Conservation (phyloP, 1,284 basidiomycete genomes). For the Butyriboletus appendiculatus region DNA sequence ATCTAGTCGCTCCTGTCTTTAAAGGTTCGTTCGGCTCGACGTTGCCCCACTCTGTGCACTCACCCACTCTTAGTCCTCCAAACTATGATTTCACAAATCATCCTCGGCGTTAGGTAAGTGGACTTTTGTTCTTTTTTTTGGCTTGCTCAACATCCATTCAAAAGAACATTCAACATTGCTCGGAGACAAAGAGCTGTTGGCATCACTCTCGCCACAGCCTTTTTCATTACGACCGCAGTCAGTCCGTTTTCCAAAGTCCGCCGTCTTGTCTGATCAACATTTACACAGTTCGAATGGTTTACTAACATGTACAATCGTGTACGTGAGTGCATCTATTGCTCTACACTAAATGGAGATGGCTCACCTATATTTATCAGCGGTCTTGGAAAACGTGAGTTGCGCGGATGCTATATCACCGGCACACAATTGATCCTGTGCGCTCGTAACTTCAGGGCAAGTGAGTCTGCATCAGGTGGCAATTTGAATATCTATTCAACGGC, state of each 20-base stretch:
- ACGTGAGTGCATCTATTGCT: slow-evolving; percentile 20
- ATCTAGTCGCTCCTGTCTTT: slow-evolving; percentile 32
- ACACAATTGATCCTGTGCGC: slow-evolving; percentile 6
- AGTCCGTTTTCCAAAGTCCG: not conserved
- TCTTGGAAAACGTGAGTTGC: slow-evolving; percentile 21
- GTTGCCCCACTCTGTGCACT: not conserved
- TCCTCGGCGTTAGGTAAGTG: slow-evolving; percentile 33
- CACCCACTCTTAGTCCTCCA: slow-evolving; percentile 26
- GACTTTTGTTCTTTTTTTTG: not conserved
- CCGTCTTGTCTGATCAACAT: not conserved
- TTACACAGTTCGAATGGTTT: slow-evolving; percentile 33
- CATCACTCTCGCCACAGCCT: slow-evolving; percentile 15
- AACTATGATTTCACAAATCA: slow-evolving; percentile 38
- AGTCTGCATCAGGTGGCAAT: not conserved
- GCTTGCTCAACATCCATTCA: not conserved
- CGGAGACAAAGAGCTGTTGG: slow-evolving; percentile 27
- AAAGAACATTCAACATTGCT: slow-evolving; percentile 37
- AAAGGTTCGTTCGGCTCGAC: slow-evolving; percentile 31
- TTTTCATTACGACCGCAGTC: slow-evolving; percentile 24
- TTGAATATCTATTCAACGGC: not conserved
- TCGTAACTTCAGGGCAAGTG: slow-evolving; percentile 28
- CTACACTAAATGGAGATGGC: not conserved
- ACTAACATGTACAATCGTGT: slow-evolving; percentile 30
- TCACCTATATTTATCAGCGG: slow-evolving; percentile 21
- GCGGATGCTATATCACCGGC: not conserved